Conservation (phyloP, 768 basidiomycete genomes). For the Lactarius hatsudake region DNA sequence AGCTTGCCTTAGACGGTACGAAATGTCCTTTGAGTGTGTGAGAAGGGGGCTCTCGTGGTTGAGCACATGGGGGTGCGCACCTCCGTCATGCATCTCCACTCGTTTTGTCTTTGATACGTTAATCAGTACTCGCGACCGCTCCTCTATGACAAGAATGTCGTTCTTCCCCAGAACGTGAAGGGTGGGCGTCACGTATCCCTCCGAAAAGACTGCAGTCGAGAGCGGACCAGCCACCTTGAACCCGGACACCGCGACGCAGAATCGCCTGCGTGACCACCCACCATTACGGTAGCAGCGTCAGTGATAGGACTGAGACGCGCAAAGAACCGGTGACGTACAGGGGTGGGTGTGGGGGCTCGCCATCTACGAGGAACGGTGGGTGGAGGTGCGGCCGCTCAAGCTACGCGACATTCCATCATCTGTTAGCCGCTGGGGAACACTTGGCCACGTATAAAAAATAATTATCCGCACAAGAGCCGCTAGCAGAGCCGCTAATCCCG, state of each 20-base stretch:
- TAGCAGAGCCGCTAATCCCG: conserved; percentile 67
- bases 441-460: conserved; percentile 2
- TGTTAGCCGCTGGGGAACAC: neutral
- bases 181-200: conserved; percentile 63
- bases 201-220: conserved; percentile 47
- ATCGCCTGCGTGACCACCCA: conserved; percentile 44
- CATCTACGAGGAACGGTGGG: conserved; percentile 61
- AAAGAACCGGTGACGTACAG: conserved; percentile 47
- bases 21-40: conserved; percentile 60
- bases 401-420: conserved; percentile 33
- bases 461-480: conserved; percentile 57
- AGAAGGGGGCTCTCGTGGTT: neutral
- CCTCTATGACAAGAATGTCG: conserved; percentile 71
- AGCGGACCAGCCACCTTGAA: conserved; percentile 54
- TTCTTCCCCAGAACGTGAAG: conserved; percentile 75
- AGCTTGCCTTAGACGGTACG: conserved; percentile 72
- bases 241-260: conserved; percentile 74
- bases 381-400: conserved; percentile 52
- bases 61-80: conserved; percentile 40
- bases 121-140: conserved; percentile 59
- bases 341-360: conserved; percentile 68
- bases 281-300: conserved; percentile 9
- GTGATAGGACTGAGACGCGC: conserved; percentile 11
- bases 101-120: conserved; percentile 53
- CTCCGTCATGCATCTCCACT: conserved; percentile 77